Percentiles rank a stretch among this genome's conserved stretches.
Conservation (phyloP, 1,139 yeast genomes). For the Taiozyma onychis region DNA sequence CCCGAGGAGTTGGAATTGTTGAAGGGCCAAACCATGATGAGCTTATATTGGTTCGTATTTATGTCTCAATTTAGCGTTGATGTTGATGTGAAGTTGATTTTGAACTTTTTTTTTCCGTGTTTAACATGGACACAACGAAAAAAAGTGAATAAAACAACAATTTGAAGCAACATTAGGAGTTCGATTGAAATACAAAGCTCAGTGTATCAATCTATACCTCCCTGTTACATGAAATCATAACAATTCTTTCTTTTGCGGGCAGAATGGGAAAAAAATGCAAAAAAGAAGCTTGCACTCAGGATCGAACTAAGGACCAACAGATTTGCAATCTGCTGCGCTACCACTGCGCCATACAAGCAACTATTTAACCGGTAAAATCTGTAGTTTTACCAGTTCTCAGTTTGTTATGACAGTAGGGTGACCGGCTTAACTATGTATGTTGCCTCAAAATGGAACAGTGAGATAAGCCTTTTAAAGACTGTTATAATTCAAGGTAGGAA, state of each 20-base stretch:
- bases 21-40: neutral
- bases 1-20: neutral
- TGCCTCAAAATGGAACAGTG: too few species aligned
- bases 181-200: too few species aligned
- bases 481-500: too few species aligned
- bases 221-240: too few species aligned
- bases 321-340: constrained; percentile 92
- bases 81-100: neutral
- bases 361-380: neutral
- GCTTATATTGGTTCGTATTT: neutral
- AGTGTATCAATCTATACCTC: too few species aligned
- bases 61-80: neutral
- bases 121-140: neutral
- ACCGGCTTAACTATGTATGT: too few species aligned
- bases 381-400: too few species aligned
- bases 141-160: too few species aligned
- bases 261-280: constrained; percentile 14
- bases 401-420: too few species aligned
- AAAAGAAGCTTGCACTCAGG: constrained; percentile 67
- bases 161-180: too few species aligned
- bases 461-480: too few species aligned
- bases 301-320: constrained; percentile 86
- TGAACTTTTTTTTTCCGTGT: neutral
- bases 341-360: constrained; percentile 82
- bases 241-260: too few species aligned